These are phyloP conservation scores for Furcasterigmium sp. DNA, from an alignment of 2,329 filamentous ascomycete genomes.

Conservation along the genomic window DNA sequence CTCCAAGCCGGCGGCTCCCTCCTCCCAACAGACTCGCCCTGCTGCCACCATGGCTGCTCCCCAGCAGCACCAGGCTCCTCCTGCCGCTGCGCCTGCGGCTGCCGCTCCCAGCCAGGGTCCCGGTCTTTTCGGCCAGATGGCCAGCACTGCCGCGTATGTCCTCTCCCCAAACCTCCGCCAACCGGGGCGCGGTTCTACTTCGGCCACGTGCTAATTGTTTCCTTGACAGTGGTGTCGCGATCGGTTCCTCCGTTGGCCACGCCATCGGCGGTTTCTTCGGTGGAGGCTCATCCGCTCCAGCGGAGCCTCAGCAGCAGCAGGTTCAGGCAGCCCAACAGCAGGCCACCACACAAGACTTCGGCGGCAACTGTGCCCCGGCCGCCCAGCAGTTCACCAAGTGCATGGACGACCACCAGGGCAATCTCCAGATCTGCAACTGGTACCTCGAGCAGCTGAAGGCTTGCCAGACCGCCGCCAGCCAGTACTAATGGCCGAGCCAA, in stretches of 20 bases:
- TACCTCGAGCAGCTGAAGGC: slow-evolving; percentile 96
- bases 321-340: slow-evolving; percentile 37
- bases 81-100: slow-evolving; percentile 41
- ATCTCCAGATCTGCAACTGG: slow-evolving; percentile 95
- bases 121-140: slow-evolving; percentile 94
- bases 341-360: slow-evolving; percentile 42
- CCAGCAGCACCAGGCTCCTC: slow-evolving; percentile 33
- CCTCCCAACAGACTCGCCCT: slow-evolving; percentile 61
- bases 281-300: slow-evolving; percentile 61
- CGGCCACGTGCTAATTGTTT: not conserved
- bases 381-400: slow-evolving; percentile 87
- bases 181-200: not conserved
- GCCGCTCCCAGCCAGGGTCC: slow-evolving; percentile 59
- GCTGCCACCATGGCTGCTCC: slow-evolving; percentile 61
- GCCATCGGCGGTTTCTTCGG: slow-evolving; percentile 85
- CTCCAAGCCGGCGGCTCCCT: slow-evolving; percentile 39
- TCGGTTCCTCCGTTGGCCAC: slow-evolving; percentile 93
- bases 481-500: no score
- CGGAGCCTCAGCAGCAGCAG: slow-evolving; percentile 45
- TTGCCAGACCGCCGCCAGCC: slow-evolving; percentile 72
- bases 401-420: slow-evolving; percentile 91
- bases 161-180: not conserved
- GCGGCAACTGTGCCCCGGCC: slow-evolving; percentile 65
- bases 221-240: slow-evolving; percentile 76
- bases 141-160: slow-evolving; percentile 92